These are phyloP conservation scores for Phytophthora fragariae DNA, from an alignment of 352 stramenopile genomes.

Conservation along the genomic window DNA sequence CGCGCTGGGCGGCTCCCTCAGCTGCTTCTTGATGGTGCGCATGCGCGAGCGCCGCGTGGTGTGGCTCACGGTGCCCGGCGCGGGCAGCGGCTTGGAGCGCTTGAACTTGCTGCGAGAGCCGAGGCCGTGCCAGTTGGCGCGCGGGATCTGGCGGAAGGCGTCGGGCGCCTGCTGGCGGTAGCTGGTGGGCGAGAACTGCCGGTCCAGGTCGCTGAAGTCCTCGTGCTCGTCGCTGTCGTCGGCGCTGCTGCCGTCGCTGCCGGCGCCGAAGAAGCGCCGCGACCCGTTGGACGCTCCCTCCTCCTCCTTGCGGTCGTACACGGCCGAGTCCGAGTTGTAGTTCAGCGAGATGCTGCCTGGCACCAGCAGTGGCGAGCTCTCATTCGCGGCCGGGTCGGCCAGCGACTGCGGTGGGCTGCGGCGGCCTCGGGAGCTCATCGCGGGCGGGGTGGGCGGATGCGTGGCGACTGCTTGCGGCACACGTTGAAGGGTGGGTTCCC, in stretches of 20 bases:
- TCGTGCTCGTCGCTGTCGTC: constrained; percentile 53
- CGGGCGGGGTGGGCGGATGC: no score
- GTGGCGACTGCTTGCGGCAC: no score
- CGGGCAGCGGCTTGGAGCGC: constrained; percentile 42
- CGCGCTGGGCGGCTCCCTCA: constrained; percentile 70
- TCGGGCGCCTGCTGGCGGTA: constrained; percentile 44
- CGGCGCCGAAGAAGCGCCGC: constrained; percentile 18
- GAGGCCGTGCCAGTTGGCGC: constrained; percentile 67
- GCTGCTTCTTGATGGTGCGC: constrained; percentile 86
- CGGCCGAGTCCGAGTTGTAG: constrained; percentile 89
- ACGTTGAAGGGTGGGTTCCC: no score
- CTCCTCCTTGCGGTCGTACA: constrained; percentile 65
- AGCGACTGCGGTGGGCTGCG: constrained; percentile 27
- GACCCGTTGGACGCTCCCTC: constrained; percentile 24
- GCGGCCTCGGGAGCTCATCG: constrained; percentile 33
- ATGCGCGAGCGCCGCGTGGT: constrained; percentile 83
- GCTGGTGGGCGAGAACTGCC: constrained; percentile 48
- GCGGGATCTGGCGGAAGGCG: constrained; percentile 50
- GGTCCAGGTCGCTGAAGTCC: constrained; percentile 49
- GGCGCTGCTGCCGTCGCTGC: constrained; percentile 12
- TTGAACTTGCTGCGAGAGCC: constrained; percentile 60
- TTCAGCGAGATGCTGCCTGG: constrained; percentile 63
- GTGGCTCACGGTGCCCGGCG: constrained; percentile 62
- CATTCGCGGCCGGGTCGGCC: constrained; percentile 37
- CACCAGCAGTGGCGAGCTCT: constrained; percentile 64